phyloP scores from a whole-genome alignment of 768 basidiomycete genomes.

The Agaricus bisporus region DNA sequence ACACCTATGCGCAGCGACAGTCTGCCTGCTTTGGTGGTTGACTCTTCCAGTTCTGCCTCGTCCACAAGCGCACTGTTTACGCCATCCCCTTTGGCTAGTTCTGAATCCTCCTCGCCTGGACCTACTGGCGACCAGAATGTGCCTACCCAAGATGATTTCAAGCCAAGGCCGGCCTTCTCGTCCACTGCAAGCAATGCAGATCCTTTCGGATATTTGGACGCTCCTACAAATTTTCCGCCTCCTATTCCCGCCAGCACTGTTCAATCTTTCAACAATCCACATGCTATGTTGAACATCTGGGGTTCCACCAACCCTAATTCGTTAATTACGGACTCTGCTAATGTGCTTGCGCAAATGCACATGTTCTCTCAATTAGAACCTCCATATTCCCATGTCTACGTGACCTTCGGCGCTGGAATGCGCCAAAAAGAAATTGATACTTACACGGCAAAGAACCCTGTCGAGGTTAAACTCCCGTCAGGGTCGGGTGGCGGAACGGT shows the following conservation, averaged over 20 bases:
- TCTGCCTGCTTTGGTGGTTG: neutral
- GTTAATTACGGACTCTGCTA: conserved; percentile 11
- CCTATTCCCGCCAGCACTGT: conserved; percentile 23
- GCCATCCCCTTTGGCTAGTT: conserved; percentile 10
- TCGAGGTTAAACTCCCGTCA: conserved; percentile 50
- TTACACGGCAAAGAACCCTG: conserved; percentile 61
- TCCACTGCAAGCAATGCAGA: conserved; percentile 25
- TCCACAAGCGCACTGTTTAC: conserved; percentile 2
- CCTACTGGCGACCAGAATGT: neutral
- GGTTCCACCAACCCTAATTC: conserved; percentile 15
- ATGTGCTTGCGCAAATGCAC: conserved; percentile 22
- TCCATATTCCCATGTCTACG: conserved; percentile 65
- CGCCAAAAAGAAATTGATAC: conserved; percentile 80
- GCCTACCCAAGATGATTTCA: neutral
- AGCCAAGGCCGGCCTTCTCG: conserved; percentile 4
- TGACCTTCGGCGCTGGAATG: conserved; percentile 85
- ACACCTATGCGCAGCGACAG: neutral
- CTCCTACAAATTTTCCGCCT: conserved; percentile 23
- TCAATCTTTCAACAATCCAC: conserved; percentile 27
- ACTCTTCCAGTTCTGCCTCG: conserved; percentile 3
- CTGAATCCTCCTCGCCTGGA: conserved; percentile 6
- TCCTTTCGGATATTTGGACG: conserved; percentile 59
- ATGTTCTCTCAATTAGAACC: conserved; percentile 49
- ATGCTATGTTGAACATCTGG: conserved; percentile 32
- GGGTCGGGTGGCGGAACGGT: conserved; percentile 44